Base-by-base conservation (phyloP, 2,329 filamentous ascomycete genomes). In the Alternaria consortialis region DNA sequence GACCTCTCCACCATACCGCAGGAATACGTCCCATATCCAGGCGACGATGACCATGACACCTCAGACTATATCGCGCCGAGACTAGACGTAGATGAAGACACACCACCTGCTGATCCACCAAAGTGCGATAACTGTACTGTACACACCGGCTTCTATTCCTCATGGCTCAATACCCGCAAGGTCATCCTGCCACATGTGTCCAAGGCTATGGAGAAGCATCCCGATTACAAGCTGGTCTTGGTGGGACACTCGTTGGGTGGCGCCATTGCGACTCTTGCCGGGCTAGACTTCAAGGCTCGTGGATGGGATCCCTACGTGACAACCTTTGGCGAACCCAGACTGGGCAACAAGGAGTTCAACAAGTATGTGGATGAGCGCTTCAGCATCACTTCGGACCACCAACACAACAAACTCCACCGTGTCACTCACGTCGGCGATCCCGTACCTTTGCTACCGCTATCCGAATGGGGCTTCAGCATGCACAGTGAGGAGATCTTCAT, bases 181-280 rank as follows among this genome's bases (percentile, higher is more conserved):
- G 80, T 85, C 2, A 87, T 99, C 29, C 77, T 97, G 15, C 86
- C 90, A 0, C 82, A 88, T 29, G 80, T 99, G 4, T 81, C 87
- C 55, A 79, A 81, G 5, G 82, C 92, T 5, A 82, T 85, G 25
- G 76, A 82, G 15, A 80, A 85, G 42, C 86, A 94, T 72, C 91
- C 91, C 0, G 81, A 86, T 25, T 94, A 96, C 71, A 82, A 88
- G 40, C 81, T 98, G 13, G 88, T 91, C 25, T 83, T 99, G 3
- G 88, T 97, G 7, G 95, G 95, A 0, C 95, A 99, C 77, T 97
- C 92, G 52, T 87, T 99, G 0, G 95, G 95, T 20, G 95, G 95
- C 15, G 94, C 95, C 0, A 92, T 99, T 2, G 94, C 95, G 3
- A 90, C 92, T 1, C 86, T 99, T 4, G 95, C 94, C 0, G 92